These are phyloP conservation scores for Pseudogymnoascus sp. DNA, from an alignment of 2,329 filamentous ascomycete species.

Conservation along the genomic window DNA sequence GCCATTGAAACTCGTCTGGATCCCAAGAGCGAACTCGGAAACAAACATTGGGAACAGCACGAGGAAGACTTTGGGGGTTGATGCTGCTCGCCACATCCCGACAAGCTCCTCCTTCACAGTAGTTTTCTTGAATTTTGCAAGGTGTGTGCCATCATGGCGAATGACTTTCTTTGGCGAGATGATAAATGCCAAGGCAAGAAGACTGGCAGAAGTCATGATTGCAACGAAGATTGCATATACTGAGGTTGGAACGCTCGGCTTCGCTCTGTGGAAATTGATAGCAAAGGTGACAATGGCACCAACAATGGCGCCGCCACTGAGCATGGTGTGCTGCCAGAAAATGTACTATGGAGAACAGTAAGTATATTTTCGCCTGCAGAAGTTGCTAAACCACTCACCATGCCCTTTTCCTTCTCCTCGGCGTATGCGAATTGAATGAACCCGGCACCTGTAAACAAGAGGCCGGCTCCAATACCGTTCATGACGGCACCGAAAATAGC, in stretches of 20 bases:
- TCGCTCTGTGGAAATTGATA: slow-evolving; percentile 6
- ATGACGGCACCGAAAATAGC: slow-evolving; percentile 12
- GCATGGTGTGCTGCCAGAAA: slow-evolving; percentile 5
- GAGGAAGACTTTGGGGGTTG: slow-evolving; percentile 13
- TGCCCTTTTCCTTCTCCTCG: slow-evolving; percentile 16
- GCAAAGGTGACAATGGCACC: slow-evolving; percentile 15
- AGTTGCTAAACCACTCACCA: not conserved
- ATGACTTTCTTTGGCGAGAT: slow-evolving; percentile 21
- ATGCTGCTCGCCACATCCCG: slow-evolving; percentile 11
- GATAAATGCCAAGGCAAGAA: slow-evolving; percentile 17
- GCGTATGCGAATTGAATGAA: slow-evolving; percentile 16
- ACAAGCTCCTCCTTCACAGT: slow-evolving; percentile 13
- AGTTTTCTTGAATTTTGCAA: slow-evolving; percentile 15
- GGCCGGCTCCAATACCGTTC: slow-evolving; percentile 11
- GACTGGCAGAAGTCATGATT: slow-evolving; percentile 14
- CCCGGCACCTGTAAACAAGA: slow-evolving; percentile 10
- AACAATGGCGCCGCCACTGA: slow-evolving; percentile 13
- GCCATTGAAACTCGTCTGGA: slow-evolving; percentile 14
- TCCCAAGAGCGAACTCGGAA: slow-evolving; percentile 14
- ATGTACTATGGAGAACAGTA: slow-evolving; percentile 9
- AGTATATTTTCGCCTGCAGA: not conserved
- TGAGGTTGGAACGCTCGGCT: slow-evolving; percentile 11
- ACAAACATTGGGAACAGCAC: slow-evolving; percentile 18
- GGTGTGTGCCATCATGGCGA: slow-evolving; percentile 13
- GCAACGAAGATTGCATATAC: slow-evolving; percentile 18